Evolutionary conservation across 441 rosid species (phyloP).

Genomic region (Arabidopsis hybrid): DNA sequence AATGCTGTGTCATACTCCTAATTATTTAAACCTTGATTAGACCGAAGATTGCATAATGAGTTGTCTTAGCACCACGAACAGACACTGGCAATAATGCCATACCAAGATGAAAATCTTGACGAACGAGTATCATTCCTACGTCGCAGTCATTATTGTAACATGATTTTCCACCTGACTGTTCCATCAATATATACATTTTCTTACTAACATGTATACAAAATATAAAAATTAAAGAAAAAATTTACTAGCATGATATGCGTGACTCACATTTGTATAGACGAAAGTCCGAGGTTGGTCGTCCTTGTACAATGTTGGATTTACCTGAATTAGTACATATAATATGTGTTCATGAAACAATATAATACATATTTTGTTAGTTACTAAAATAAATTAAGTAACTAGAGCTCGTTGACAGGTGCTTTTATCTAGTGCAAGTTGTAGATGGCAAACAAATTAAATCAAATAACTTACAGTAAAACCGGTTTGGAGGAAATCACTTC

Average conservation of each 20-base stretch:
- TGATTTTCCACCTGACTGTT: slow-evolving; percentile 24
- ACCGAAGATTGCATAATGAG: not conserved
- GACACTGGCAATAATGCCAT: not conserved
- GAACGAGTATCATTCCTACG: slow-evolving; percentile 7
- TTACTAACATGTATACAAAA: not conserved
- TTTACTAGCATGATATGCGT: not conserved
- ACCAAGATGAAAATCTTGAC: slow-evolving; percentile 31
- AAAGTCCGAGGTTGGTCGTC: slow-evolving; percentile 22
- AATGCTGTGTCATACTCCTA: not conserved
- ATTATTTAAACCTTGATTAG: slow-evolving; percentile 21
- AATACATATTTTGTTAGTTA: not conserved
- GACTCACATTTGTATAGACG: slow-evolving; percentile 20
- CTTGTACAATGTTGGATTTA: slow-evolving; percentile 26
- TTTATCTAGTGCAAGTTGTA: not conserved
- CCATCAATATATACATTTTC: not conserved
- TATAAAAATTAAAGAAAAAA: not conserved
- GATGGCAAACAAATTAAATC: not conserved
- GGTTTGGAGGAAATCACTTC: slow-evolving; percentile 26
- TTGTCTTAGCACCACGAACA: slow-evolving; percentile 4
- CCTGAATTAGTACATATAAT: slow-evolving; percentile 13
- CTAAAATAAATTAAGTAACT: not conserved
- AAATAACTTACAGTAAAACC: slow-evolving; percentile 16
- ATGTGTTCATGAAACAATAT: not conserved
- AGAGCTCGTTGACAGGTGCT: not conserved
- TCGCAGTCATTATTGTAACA: slow-evolving; percentile 29